These are phyloP conservation scores for Saccharum spontaneum DNA, from an alignment of 176 grass and related monocot genomes.

Conservation along the genomic window DNA sequence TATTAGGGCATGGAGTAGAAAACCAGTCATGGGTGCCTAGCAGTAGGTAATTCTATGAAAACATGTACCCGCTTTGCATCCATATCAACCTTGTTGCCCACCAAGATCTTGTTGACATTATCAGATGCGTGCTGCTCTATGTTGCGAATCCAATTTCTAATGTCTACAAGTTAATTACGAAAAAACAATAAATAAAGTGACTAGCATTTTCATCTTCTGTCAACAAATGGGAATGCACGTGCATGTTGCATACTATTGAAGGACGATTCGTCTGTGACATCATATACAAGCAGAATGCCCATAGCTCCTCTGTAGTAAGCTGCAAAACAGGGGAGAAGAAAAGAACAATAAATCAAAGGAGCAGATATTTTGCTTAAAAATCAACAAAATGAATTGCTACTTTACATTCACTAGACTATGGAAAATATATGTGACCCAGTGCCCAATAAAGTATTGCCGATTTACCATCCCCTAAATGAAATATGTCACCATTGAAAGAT, in stretches of 20 bases:
- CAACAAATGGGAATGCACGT: constrained; percentile 24
- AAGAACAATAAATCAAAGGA: not conserved
- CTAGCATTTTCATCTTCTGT: not conserved
- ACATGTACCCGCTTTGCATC: constrained; percentile 72
- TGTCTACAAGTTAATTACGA: constrained; percentile 61
- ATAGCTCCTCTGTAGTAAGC: constrained; percentile 95
- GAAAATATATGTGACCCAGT: not conserved
- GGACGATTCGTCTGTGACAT: constrained; percentile 91
- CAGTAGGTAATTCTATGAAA: not conserved
- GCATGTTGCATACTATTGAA: constrained; percentile 79
- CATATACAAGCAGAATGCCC: constrained; percentile 94
- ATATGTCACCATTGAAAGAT: not conserved
- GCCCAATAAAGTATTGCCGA: not conserved
- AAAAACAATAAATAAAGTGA: not conserved
- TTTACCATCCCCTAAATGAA: not conserved
- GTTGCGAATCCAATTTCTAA: constrained; percentile 92
- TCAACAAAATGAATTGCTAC: not conserved
- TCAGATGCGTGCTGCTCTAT: constrained; percentile 96
- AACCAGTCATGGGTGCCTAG: not conserved
- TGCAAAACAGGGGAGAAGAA: constrained; percentile 30
- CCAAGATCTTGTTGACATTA: constrained; percentile 92
- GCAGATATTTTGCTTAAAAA: constrained; percentile 27
- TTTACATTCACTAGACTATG: not conserved
- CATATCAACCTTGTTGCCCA: constrained; percentile 97
- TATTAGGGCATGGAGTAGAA: constrained; percentile 3